Conservation (phyloP, 352 stramenopile genomes). For the Globisporangium irregulare region DNA sequence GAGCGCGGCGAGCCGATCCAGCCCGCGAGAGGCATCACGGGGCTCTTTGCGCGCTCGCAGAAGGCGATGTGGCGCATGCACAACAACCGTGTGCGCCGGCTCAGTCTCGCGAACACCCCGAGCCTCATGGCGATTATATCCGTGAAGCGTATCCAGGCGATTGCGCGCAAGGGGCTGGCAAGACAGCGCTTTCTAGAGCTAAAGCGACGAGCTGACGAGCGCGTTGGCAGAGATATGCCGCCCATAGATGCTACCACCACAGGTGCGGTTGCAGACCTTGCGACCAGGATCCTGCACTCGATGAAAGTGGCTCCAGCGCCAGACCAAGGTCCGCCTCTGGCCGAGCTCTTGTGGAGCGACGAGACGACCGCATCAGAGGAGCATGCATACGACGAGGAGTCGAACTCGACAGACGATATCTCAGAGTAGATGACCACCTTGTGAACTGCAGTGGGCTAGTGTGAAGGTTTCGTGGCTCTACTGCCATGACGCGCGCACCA, state of each 20-base stretch:
- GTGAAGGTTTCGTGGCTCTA: neutral
- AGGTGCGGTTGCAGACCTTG: constrained; percentile 7
- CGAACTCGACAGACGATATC: neutral
- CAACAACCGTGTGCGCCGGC: constrained; percentile 9
- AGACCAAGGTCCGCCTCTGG: neutral
- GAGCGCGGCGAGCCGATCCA: constrained; percentile 31
- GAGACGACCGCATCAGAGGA: neutral
- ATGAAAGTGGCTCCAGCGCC: constrained; percentile 18
- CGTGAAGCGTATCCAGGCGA: constrained; percentile 36
- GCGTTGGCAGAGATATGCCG: no score
- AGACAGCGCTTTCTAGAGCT: constrained; percentile 24
- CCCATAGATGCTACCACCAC: neutral
- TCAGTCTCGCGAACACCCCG: constrained; percentile 18
- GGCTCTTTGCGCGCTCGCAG: constrained; percentile 33
- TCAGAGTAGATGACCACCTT: neutral
- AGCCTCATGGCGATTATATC: constrained; percentile 32
- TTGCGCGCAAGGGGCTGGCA: constrained; percentile 23
- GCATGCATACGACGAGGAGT: neutral
- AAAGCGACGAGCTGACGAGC: constrained; percentile 13
- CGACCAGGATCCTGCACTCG: constrained; percentile 14
- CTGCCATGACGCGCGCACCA: neutral
- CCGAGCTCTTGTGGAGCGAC: constrained; percentile 1
- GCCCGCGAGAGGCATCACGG: constrained; percentile 15
- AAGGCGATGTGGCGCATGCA: constrained; percentile 20
- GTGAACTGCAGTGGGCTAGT: neutral